Conservation (phyloP, 2,329 filamentous ascomycete genomes). For the Botrytis squamosa region DNA sequence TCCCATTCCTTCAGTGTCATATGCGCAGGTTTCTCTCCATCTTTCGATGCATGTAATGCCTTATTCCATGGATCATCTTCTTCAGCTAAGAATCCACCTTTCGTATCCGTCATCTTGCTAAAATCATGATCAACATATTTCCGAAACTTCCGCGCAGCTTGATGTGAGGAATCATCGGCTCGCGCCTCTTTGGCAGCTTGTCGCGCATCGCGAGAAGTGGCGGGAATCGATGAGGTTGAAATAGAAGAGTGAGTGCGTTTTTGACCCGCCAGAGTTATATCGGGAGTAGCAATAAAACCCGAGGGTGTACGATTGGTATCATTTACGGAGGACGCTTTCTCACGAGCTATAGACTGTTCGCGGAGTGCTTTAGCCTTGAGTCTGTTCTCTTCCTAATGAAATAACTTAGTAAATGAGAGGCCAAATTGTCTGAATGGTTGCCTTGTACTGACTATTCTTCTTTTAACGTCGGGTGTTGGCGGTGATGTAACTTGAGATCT, state of each 20-base stretch:
- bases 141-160: constrained; percentile 81
- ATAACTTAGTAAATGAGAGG: constrained; percentile 15
- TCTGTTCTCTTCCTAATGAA: constrained; percentile 73
- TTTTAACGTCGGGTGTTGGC: constrained; percentile 54
- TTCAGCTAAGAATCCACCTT: constrained; percentile 87
- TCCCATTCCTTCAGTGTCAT: constrained; percentile 96
- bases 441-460: constrained; percentile 51
- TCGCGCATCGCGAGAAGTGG: constrained; percentile 66
- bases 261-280: constrained; percentile 60
- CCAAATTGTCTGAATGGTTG: background rate
- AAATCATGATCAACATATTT: constrained; percentile 98
- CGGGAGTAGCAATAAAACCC: constrained; percentile 68
- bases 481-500: constrained; percentile 42
- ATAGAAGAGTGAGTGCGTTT: constrained; percentile 72
- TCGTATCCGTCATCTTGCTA: constrained; percentile 96
- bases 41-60: constrained; percentile 58
- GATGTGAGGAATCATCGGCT: constrained; percentile 38
- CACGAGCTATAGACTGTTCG: constrained; percentile 67
- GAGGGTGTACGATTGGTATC: constrained; percentile 53
- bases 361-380: constrained; percentile 85
- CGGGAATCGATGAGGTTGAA: constrained; percentile 50
- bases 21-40: constrained; percentile 72
- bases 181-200: constrained; percentile 40
- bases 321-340: constrained; percentile 44
- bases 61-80: constrained; percentile 91